A percentile compares a stretch with the other conserved stretches of the same genome.
These are phyloP conservation scores for Zangia roseola DNA, from an alignment of 768 basidiomycete species.

Conservation along the genomic window DNA sequence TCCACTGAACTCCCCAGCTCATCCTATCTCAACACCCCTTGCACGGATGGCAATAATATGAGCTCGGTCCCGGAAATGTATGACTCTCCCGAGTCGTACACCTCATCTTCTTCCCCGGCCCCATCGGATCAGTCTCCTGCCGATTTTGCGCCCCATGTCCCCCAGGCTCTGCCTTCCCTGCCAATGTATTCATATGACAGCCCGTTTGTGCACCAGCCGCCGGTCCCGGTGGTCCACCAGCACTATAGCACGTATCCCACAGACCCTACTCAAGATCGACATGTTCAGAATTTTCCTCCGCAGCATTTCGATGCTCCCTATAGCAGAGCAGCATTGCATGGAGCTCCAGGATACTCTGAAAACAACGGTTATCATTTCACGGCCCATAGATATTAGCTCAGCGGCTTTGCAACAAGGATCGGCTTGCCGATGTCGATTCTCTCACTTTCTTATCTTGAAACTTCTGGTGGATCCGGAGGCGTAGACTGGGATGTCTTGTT, in stretches of 20 bases:
- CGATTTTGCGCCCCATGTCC: slow-evolving; percentile 8
- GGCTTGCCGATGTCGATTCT: slow-evolving; percentile 4
- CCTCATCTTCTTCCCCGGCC: slow-evolving; percentile 25
- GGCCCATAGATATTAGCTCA: slow-evolving; percentile 8
- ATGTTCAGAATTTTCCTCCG: slow-evolving; percentile 7
- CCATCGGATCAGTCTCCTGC: slow-evolving; percentile 24
- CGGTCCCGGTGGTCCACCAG: slow-evolving; percentile 6
- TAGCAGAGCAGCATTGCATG: slow-evolving; percentile 12
- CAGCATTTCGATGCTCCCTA: slow-evolving; percentile 10
- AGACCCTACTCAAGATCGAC: slow-evolving; percentile 13
- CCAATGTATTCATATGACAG: neutral
- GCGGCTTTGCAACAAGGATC: neutral
- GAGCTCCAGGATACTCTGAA: slow-evolving; percentile 11
- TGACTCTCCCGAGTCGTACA: slow-evolving; percentile 21
- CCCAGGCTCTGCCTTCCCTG: neutral
- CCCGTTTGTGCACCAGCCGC: slow-evolving; percentile 6
- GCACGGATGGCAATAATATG: slow-evolving; percentile 14
- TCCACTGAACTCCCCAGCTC: slow-evolving; percentile 4
- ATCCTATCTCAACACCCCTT: slow-evolving; percentile 12
- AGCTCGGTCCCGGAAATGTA: slow-evolving; percentile 13
- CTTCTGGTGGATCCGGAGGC: slow-evolving; percentile 12
- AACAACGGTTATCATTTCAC: slow-evolving; percentile 11
- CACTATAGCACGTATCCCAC: slow-evolving; percentile 13
- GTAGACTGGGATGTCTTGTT: slow-evolving; percentile 8
- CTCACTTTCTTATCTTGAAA: slow-evolving; percentile 7